Evolutionary conservation across 1,139 yeast species (phyloP).

Genomic region (Taphrina communis): DNA sequence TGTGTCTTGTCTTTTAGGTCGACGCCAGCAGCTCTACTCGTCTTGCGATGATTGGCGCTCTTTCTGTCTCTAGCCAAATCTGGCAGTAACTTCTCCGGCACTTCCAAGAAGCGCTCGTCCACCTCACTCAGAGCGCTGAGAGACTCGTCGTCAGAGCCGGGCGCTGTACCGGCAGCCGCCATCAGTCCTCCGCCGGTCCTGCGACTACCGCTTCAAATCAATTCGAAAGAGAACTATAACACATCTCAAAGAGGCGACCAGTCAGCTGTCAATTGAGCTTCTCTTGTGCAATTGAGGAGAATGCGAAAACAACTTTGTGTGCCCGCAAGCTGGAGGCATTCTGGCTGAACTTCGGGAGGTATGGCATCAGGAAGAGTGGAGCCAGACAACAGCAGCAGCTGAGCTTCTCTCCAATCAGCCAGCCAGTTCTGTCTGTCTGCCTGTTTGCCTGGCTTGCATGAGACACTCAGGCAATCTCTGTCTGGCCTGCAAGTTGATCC

Average conservation of each 20-base stretch:
- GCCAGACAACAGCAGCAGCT: too few species aligned
- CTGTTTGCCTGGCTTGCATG: too few species aligned
- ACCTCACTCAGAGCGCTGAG: constrained; percentile 27
- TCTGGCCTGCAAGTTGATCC: too few species aligned
- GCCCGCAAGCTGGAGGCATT: too few species aligned
- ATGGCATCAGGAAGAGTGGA: too few species aligned
- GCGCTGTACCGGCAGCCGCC: constrained; percentile 13
- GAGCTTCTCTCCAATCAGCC: too few species aligned
- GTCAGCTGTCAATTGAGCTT: too few species aligned
- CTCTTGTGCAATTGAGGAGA: too few species aligned
- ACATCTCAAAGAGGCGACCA: neutral
- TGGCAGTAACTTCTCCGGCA: constrained; percentile 3
- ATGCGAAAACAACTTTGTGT: too few species aligned
- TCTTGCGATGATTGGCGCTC: neutral
- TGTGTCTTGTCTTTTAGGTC: constrained; percentile 35
- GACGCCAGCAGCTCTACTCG: constrained; percentile 3
- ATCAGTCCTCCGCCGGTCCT: constrained; percentile 7
- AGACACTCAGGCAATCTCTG: too few species aligned
- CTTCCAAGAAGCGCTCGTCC: constrained; percentile 18
- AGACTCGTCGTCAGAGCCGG: constrained; percentile 17
- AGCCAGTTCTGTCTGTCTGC: too few species aligned
- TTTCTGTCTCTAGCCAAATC: neutral
- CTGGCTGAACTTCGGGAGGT: too few species aligned
- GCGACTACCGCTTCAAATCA: neutral
- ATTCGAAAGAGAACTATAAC: neutral